Evolutionary conservation across 1,284 basidiomycete species (phyloP).

Genomic region (Ustilago xerochloae): DNA sequence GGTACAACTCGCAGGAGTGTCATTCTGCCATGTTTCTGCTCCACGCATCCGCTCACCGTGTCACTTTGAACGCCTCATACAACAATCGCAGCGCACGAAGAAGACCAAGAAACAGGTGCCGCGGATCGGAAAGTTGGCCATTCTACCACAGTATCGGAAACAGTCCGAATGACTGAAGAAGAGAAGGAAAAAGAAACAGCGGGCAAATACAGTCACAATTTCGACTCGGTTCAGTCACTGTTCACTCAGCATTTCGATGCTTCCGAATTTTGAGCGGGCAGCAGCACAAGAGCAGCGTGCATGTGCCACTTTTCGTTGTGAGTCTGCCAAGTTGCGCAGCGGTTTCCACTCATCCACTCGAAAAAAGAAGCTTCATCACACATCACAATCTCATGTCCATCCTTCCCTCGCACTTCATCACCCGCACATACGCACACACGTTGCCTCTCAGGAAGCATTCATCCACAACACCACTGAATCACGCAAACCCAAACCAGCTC

Average conservation of each 20-base stretch:
- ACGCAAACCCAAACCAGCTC: background rate
- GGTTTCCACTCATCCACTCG: no score
- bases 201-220: background rate
- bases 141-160: background rate
- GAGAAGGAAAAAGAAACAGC: background rate
- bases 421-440: background rate
- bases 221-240: conserved; percentile 2
- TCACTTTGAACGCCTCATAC: background rate
- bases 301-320: no score
- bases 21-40: background rate
- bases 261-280: no score
- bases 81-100: background rate
- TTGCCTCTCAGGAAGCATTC: no score
- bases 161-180: background rate
- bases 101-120: background rate
- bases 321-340: no score
- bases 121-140: background rate
- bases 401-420: background rate
- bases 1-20: background rate
- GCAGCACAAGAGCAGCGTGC: no score
- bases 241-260: background rate
- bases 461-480: background rate
- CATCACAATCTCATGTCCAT: background rate
- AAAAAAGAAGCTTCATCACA: no score
- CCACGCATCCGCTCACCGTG: background rate